Evolutionary conservation across 1,284 basidiomycete species (phyloP), one percentile per base, ranked within the genome.

Genomic region (Ganoderma boninense): DNA sequence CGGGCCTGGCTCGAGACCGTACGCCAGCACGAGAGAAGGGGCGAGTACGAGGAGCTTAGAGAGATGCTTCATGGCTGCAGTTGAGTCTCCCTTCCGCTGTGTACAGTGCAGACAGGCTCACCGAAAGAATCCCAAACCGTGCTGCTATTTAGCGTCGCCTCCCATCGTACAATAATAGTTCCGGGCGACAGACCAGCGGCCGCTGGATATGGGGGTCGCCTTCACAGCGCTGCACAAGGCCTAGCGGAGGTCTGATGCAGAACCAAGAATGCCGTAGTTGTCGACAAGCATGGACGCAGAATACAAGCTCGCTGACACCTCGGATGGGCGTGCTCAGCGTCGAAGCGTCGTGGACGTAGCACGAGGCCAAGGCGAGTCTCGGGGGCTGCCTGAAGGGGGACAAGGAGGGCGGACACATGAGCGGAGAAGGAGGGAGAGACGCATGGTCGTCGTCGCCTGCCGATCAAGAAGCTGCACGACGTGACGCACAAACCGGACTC

Each of bases 381-480:
- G 54, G 23, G 4, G 49, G 23, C 26, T 52, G 23, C 49, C 49
- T 26, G 49, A 57, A 35, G 54, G 16, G 18, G 54, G 32, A 29
- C 54, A 57, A 57, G 14, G 54, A 18, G 54, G 29, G 54, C 32
- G 54, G 54, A 11, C 49, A 52, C 54, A 57, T 57, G 29, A 14
- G 29, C 54, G 16, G 8, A 23, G 29, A 57, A 57, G 54, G 29
- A 57, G 29, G 54, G 16, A 13, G 29, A 29, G 29, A 18, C 13
- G 54, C 54, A 32, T 57, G 54, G 29, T 35, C 29, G 8, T 35
- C 54, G 54, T 57, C 54, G 32, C n/a, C 32, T 57, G 49, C 49
- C 54, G 54, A 57, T 57, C 54, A 57, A 32, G 49, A 52, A 52
- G 49, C 49, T 52, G 49, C 8, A 52, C 49, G 13, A 52, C 49